Evolutionary conservation across 495 filamentous ascomycete species (phyloP), one percentile per base, ranked within the genome.

Genomic region (Penicillium malachiteum): DNA sequence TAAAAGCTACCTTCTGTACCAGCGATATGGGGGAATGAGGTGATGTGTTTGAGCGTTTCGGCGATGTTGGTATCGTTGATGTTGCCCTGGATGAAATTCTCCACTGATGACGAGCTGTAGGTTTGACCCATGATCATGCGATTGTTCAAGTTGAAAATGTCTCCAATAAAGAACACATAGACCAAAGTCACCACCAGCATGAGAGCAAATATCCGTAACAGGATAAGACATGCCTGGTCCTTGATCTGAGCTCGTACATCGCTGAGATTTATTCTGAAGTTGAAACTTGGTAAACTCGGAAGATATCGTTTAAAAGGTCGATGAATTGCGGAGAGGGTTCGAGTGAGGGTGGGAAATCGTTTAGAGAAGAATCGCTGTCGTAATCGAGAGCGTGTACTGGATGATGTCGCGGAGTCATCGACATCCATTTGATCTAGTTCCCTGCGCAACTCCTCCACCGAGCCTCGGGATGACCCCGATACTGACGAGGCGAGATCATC

Each of bases 391-490:
- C 72, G 68, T 30, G 64, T 62, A 58, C 65, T 60, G 57, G 77
- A 48, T 54, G 70, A 49, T 67, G 75, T 50, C 10, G 53, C 81
- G 4, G 86, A 84, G 63, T 96, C 93, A 57, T 91, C 77, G 7
- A 96, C 82, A 63, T 96, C 93, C 83, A 98, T 84, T 78, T 96
- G 87, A 59, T 91, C 84, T 71, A 97, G 87, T 73, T 92, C 89
- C 60, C 84, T 79, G 55, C 87, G 84, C 47, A 96, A 75, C 50
- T 78, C 79, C 35, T 88, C 89, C 33, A 76, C 70, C 42, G 78
- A 81, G 35, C 68, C 69, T 50, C 78, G 71, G 46, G 68, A 67
- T 16, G 77, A 80, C 44, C 62, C 66, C 35, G 66, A 67, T 6
- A 59, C 68, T 6, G 74, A 69, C 4, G 79, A 81, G 44, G 72